Conservation (phyloP, 495 filamentous ascomycete genomes). For the Margaritispora aquatica region DNA sequence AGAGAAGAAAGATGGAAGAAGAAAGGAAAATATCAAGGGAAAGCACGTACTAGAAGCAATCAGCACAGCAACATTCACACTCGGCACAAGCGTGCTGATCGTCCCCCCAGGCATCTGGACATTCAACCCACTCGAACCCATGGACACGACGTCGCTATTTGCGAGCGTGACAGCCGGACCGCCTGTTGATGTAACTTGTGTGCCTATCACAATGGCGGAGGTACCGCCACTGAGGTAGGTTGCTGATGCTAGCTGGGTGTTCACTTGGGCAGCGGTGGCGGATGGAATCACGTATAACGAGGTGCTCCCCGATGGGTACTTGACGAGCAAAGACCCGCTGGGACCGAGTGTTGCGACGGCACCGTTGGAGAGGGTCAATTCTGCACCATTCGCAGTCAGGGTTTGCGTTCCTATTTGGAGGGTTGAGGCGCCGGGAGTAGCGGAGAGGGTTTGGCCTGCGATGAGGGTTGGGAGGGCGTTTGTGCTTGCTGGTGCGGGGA, state of each 20-base stretch:
- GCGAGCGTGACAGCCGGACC: not conserved
- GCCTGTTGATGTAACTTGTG: not conserved
- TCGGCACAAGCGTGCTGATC: not conserved
- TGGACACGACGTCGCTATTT: constrained; percentile 1
- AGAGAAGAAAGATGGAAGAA: not conserved
- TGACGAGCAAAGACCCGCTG: not conserved
- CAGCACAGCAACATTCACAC: not conserved
- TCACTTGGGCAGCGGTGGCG: not conserved
- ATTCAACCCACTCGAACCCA: constrained; percentile 5
- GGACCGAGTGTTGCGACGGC: constrained; percentile 1
- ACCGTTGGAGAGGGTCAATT: not conserved
- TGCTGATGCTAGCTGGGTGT: not conserved
- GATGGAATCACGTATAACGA: not conserved
- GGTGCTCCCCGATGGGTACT: not conserved
- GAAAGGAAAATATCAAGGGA: not conserved
- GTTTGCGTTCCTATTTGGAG: constrained; percentile 12
- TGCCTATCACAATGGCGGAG: not conserved
- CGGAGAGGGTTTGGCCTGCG: no score
- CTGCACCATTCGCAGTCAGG: constrained; percentile 1
- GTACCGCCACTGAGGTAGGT: not conserved
- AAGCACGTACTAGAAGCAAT: not conserved
- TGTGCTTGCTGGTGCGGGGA: constrained; percentile 2
- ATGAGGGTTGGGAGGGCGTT: no score
- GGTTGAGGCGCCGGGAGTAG: constrained; percentile 7
- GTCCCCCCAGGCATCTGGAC: constrained; percentile 9